Conservation (phyloP, 1,139 yeast species). For the Eremothecium gossypii region DNA sequence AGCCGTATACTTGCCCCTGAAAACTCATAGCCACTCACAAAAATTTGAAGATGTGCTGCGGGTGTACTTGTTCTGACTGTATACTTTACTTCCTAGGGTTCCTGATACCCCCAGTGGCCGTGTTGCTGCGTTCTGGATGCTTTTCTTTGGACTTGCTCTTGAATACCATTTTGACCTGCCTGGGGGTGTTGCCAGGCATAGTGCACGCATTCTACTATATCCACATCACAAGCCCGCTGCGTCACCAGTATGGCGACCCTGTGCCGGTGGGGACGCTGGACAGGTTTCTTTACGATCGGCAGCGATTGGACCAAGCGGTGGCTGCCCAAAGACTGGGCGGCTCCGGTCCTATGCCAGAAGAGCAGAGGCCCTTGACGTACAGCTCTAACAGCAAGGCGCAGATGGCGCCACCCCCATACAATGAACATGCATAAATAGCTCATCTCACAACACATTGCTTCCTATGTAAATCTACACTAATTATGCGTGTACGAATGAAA, state of each 20-base stretch:
- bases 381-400: not conserved
- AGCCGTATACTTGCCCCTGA: too few species aligned
- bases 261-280: too few species aligned
- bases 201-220: constrained; percentile 51
- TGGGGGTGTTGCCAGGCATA: constrained; percentile 82
- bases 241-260: constrained; percentile 14
- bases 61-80: constrained; percentile 27
- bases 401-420: not conserved
- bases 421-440: not conserved
- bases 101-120: constrained; percentile 30
- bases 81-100: constrained; percentile 25
- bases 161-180: constrained; percentile 62
- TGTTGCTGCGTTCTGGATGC: constrained; percentile 25
- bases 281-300: too few species aligned
- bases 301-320: too few species aligned
- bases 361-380: too few species aligned
- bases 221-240: constrained; percentile 24
- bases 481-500: not conserved
- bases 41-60: constrained; percentile 7
- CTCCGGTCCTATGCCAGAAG: too few species aligned
- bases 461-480: not conserved
- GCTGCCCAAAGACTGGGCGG: too few species aligned
- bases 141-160: constrained; percentile 41
- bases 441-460: not conserved
- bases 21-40: too few species aligned